These are phyloP conservation scores for Rosellinia necatrix DNA, from an alignment of 2,329 filamentous ascomycete species.

Conservation along the genomic window DNA sequence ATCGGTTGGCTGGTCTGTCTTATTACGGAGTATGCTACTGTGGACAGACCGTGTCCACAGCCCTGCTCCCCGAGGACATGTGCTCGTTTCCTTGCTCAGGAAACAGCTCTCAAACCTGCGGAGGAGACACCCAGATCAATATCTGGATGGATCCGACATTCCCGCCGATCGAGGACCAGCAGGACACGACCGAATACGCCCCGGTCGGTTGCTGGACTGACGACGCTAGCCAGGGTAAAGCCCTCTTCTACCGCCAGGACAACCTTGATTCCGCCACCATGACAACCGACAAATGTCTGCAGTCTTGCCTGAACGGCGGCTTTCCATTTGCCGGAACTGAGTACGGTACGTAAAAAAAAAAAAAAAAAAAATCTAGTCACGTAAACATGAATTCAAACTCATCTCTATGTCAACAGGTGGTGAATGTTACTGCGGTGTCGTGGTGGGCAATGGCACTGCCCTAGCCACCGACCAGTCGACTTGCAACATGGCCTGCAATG, in stretches of 20 bases:
- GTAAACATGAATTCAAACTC: neutral
- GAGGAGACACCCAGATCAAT: conserved; percentile 34
- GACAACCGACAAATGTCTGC: conserved; percentile 50
- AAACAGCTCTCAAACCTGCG: conserved; percentile 46
- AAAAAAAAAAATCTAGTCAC: neutral
- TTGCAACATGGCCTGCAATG: conserved; percentile 59
- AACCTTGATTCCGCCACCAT: conserved; percentile 43
- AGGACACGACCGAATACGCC: conserved; percentile 56
- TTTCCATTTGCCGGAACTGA: conserved; percentile 56
- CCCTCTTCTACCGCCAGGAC: conserved; percentile 51
- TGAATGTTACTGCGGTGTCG: conserved; percentile 57
- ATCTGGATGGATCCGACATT: conserved; percentile 51
- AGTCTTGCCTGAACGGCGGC: conserved; percentile 48
- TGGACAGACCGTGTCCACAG: conserved; percentile 56
- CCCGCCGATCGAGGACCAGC: conserved; percentile 44
- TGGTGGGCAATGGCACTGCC: conserved; percentile 54
- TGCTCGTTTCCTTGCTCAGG: conserved; percentile 62
- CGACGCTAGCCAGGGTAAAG: conserved; percentile 46
- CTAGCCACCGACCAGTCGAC: conserved; percentile 41
- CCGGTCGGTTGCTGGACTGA: conserved; percentile 67
- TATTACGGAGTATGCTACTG: conserved; percentile 60
- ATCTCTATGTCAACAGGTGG: conserved; percentile 29
- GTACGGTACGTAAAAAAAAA: conserved; percentile 43
- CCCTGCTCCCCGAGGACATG: conserved; percentile 54
- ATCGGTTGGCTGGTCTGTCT: conserved; percentile 55